phyloP scores from a whole-genome alignment of 169 alveolate genomes.

The Plasmodium relictum region DNA sequence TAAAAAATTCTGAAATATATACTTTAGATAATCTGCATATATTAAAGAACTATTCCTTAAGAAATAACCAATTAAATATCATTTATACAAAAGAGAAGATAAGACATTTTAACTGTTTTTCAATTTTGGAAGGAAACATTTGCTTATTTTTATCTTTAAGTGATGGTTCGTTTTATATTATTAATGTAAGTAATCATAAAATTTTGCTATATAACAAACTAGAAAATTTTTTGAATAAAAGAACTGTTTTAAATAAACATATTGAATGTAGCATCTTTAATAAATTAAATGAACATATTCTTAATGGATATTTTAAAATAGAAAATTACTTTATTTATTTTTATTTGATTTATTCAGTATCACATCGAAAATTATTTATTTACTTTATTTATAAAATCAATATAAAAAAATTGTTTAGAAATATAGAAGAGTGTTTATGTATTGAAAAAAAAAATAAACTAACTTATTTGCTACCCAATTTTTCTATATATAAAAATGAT shows the following conservation, averaged over 20 bases:
- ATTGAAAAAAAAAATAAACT: background rate
- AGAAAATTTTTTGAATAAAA: background rate
- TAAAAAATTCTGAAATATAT: slow-evolving; percentile 1
- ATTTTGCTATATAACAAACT: slow-evolving; percentile 17
- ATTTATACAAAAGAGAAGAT: slow-evolving; percentile 14
- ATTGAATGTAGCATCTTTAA: slow-evolving; percentile 38
- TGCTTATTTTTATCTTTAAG: slow-evolving; percentile 38
- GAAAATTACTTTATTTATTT: slow-evolving; percentile 10
- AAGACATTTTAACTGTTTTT: slow-evolving; percentile 2
- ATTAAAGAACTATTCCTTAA: slow-evolving; percentile 17
- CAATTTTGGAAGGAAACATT: slow-evolving; percentile 6
- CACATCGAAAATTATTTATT: slow-evolving; percentile 49
- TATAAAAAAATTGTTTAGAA: background rate
- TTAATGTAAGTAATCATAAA: slow-evolving; percentile 9
- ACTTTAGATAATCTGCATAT: slow-evolving; percentile 29
- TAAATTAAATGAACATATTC: slow-evolving; percentile 29
- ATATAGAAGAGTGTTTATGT: background rate
- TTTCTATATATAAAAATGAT: slow-evolving; percentile 15
- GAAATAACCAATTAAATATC: slow-evolving; percentile 19
- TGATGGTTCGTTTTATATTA: slow-evolving; percentile 54
- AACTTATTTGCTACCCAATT: background rate
- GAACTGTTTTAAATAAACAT: background rate
- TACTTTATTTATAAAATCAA: slow-evolving; percentile 22
- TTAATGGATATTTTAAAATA: slow-evolving; percentile 42
- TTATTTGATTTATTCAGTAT: slow-evolving; percentile 31